Evolutionary conservation across 2,329 filamentous ascomycete species (phyloP), one percentile per base, ranked within the genome.

Genomic region (Peltaster fructicola): DNA sequence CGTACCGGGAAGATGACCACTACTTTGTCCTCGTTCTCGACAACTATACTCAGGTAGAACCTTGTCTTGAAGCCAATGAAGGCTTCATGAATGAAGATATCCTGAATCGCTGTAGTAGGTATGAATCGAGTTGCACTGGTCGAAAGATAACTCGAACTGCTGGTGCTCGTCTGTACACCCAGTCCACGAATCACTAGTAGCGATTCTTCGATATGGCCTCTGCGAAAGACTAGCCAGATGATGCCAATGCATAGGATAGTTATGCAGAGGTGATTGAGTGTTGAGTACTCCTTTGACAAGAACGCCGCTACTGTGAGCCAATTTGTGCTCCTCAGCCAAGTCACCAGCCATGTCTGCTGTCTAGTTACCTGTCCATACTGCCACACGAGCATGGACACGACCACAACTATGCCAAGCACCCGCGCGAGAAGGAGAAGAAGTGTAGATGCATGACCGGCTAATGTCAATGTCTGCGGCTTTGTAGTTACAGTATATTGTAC

Each of bases 1-100:
- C n/a, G n/a, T n/a, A 70, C 65, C 3, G 85, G 85, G 48, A 98
- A 98, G 3, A 95, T 82, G n/a, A 98, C 85, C 0, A 95, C 78
- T 4, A 91, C 66, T 36, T 88, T 74, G 26, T 74, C 67, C 52
- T 95, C 85, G 2, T 73, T 82, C 39, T 90, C 77, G 10, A 95
- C 81, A 26, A 95, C 75, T 15, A 95, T 78, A 4, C 80, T 70
- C 6, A 98, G 57, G 45, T 92, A 93, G 45, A 85, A 91, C 19
- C 74, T 60, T 17, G 95, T 82, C 53, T 84, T 80, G 43, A 93
- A 91, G 1, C 84, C 84, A 29, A 69, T 70, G 52, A 95, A 95
- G 3, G 84, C 88, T 57, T 98, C 88, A 48, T 93, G 82, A 24
- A 98, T 78, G 26, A 93, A 69, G 29, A 98, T 74, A 48, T 98